Base-by-base conservation (phyloP, 2,329 filamentous ascomycete species). In the Paecilomyces variotii region DNA sequence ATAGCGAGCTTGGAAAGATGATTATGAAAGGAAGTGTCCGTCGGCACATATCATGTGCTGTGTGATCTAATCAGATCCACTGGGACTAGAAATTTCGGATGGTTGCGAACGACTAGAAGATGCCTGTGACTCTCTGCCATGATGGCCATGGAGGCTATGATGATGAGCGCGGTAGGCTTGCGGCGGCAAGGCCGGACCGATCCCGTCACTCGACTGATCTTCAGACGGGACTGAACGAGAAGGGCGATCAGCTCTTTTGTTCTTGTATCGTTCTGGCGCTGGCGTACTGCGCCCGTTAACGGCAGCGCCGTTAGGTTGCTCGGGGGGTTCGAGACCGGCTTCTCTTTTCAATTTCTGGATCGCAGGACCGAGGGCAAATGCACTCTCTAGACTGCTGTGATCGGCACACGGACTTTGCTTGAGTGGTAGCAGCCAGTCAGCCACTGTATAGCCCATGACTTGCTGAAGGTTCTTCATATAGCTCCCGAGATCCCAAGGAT, bases 381-480 rank as follows among this genome's bases (percentile, higher is more conserved):
- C 84, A 66, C 88, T 87, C 61, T 83, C 80, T 59, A 79, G 78
- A 63, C 79, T 82, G 53, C 85, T 84, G 65, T 92, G 88, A 56
- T 83, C 82, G 55, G 82, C 82, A 71, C 89, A 93, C 0, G 93
- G 93, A 3, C 89, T 91, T 60, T 83, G 80, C 58, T 80, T 84
- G 34, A 96, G 71, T 0, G 93, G 93, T 1, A 96, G 74, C 11
- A 96, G 68, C 92, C 92, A 97, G 60, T 96, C 89, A 12, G 87
- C 61, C 1, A 86, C 63, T 24, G 76, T 83, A 53, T 82, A 75
- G 0, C 93, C 93, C 86, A 99, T 91, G 26, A 97, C 84, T 12
- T 87, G 82, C 63, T 85, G 84, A 76, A 91, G 87, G 68, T 97
- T 97, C 28, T 79, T 75, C 61, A 82, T 79, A 7, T 76, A 75